These are phyloP conservation scores for Boletus albobrunnescens DNA, from an alignment of 1,284 basidiomycete species.

Conservation along the genomic window DNA sequence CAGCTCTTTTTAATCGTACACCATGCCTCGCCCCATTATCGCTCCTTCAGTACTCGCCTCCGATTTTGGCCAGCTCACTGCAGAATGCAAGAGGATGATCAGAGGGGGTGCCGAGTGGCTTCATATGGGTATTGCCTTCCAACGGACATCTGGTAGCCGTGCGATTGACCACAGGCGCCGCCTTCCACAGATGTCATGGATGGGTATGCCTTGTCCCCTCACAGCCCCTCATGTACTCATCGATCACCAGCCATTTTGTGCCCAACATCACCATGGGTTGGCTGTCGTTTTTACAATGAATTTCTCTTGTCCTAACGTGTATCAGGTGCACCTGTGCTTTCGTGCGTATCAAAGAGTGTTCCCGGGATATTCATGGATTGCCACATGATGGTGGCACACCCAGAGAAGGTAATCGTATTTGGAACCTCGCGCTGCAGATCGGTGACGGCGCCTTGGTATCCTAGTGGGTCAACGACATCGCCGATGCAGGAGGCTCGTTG, in stretches of 20 bases:
- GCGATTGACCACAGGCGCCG: conserved; percentile 5
- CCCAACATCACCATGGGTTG: conserved; percentile 96
- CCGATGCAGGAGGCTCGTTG: conserved; percentile 88
- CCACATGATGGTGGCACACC: conserved; percentile 99
- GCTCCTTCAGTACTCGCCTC: conserved; percentile 89
- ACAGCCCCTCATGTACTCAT: conserved; percentile 9
- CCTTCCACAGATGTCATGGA: conserved; percentile 84
- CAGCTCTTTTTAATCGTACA: conserved; percentile 12
- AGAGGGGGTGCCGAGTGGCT: conserved; percentile 91
- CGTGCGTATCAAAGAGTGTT: conserved; percentile 84
- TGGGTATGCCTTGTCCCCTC: conserved; percentile 51
- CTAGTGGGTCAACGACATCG: conserved; percentile 95
- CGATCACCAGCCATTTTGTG: conserved; percentile 80
- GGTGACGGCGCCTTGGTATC: conserved; percentile 3
- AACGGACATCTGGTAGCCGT: neutral
- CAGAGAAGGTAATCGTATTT: conserved; percentile 63
- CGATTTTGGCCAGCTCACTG: conserved; percentile 89
- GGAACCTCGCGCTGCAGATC: neutral
- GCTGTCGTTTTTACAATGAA: conserved; percentile 16
- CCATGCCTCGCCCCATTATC: conserved; percentile 84
- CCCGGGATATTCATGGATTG: conserved; percentile 99
- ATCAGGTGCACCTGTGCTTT: conserved; percentile 84
- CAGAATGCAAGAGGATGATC: conserved; percentile 92
- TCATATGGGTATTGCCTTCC: conserved; percentile 76
- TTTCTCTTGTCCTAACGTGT: conserved; percentile 8